A percentile compares a stretch with the other conserved stretches of the same genome.
These are phyloP conservation scores for Aulographum hederae DNA, from an alignment of 2,329 filamentous ascomycete species.

Conservation along the genomic window DNA sequence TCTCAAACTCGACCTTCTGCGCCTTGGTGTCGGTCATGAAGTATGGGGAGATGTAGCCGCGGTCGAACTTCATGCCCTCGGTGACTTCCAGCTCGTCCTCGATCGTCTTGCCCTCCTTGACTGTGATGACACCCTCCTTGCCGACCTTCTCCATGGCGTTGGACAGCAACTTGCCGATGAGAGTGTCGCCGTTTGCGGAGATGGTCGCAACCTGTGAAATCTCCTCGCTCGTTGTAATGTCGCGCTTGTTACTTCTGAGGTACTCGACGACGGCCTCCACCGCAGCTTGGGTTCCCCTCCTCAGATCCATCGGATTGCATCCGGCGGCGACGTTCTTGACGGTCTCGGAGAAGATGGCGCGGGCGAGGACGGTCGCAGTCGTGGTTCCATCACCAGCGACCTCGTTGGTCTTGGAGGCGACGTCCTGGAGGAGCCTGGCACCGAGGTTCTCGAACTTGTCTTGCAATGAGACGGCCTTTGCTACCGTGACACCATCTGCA, in stretches of 20 bases:
- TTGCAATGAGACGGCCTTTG: slow-evolving; percentile 74
- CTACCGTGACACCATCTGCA: slow-evolving; percentile 33
- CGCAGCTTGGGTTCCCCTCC: slow-evolving; percentile 89
- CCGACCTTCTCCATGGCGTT: slow-evolving; percentile 99
- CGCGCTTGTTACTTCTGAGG: slow-evolving; percentile 88
- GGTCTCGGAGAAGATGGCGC: slow-evolving; percentile 98
- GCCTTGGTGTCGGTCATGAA: slow-evolving; percentile 99
- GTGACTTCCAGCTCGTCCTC: slow-evolving; percentile 96
- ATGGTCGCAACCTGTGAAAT: slow-evolving; percentile 97
- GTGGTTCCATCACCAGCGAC: slow-evolving; percentile 97
- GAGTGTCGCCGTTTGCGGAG: slow-evolving; percentile 87
- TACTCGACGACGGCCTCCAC: slow-evolving; percentile 90
- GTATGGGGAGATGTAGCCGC: slow-evolving; percentile 95
- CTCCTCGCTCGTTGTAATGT: slow-evolving; percentile 94
- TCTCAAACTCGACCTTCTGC: slow-evolving; percentile 99
- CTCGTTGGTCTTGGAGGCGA: slow-evolving; percentile 98
- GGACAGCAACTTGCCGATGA: slow-evolving; percentile 90
- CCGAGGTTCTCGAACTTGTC: slow-evolving; percentile 99
- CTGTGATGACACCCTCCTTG: slow-evolving; percentile 99
- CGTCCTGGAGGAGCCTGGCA: slow-evolving; percentile 89
- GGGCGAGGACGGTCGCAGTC: slow-evolving; percentile 88
- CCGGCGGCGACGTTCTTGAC: slow-evolving; percentile 99
- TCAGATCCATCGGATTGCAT: slow-evolving; percentile 98
- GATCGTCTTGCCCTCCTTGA: slow-evolving; percentile 99
- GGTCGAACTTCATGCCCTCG: slow-evolving; percentile 99